These are phyloP conservation scores for Toxicodendron radicans DNA, from an alignment of 345 rosid species.

Conservation along the genomic window DNA sequence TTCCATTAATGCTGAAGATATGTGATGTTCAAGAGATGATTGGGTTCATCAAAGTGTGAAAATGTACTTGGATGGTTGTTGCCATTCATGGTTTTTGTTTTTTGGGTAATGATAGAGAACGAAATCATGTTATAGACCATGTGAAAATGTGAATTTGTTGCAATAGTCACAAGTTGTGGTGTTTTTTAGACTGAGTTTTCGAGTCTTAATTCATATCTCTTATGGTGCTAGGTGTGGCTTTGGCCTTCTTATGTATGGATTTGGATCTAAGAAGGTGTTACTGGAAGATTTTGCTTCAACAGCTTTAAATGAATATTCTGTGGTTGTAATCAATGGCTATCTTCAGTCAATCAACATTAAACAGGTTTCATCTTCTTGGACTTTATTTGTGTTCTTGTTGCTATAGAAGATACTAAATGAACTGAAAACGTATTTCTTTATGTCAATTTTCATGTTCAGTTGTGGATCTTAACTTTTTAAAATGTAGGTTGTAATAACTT, in stretches of 20 bases:
- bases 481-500: slow-evolving; percentile 53
- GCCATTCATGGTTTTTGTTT: neutral
- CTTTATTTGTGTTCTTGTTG: neutral
- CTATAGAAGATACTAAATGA: neutral
- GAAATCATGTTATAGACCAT: neutral
- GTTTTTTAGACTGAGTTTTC: neutral
- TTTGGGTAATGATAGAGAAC: neutral
- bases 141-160: neutral
- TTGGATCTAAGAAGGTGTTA: slow-evolving; percentile 83
- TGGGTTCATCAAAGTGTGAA: neutral
- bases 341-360: slow-evolving; percentile 78
- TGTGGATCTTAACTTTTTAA: neutral
- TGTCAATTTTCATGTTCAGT: neutral
- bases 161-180: neutral
- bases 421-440: neutral
- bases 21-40: neutral
- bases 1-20: neutral
- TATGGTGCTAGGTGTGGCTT: slow-evolving; percentile 66
- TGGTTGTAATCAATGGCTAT: slow-evolving; percentile 85
- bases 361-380: slow-evolving; percentile 48
- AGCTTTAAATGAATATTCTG: slow-evolving; percentile 66
- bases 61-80: neutral
- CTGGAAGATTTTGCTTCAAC: slow-evolving; percentile 88
- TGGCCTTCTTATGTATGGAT: slow-evolving; percentile 90
- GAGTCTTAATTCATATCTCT: neutral